Evolutionary conservation across 805 yeast species (phyloP), one percentile per base, ranked within the genome.

Genomic region (Candida corydali): DNA sequence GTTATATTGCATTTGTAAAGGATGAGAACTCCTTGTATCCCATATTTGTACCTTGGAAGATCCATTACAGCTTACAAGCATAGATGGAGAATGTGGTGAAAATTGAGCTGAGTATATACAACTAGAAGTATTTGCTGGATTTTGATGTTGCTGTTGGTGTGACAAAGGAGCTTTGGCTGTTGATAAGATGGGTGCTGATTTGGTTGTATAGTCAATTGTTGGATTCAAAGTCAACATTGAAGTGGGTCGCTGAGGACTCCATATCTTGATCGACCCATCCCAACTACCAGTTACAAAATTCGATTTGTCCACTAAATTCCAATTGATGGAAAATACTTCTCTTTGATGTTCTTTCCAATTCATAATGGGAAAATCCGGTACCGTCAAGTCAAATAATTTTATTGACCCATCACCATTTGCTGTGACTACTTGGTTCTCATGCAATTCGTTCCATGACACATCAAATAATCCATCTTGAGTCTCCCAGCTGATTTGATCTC

Each of bases 391-490:
- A 53, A 88, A 91, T 36, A 91, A 58, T 44, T 88, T 82, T 24
- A 91, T 64, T 0, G 86, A 68, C 0, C 98, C 98, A 60, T 91
- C 98, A 1, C 98, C 98, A 43, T 84, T 79, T 14, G 95, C 91
- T 0, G 77, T 78, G 3, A 77, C 73, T 1, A 85, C 73, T 49
- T 89, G 98, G 58, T 86, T 88, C 42, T 88, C 97, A 57, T 91
- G 91, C 5, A 70, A 37, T 56, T 91, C 98, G 39, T 89, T 83
- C 98, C 98, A 91, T 0, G 91, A 76, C 1, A 84, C 63, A 50
- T 86, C 94, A 51, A 86, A 88, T 12, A 89, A 65, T 5, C 96
- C 95, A 61, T 91, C 98, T 58, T 91, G 97, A 0, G 98, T 91
- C 42, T 87, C 87, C 65, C 86, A 91, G 11, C 73, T 57, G 4